Conservation (phyloP, 345 rosid genomes). For the Psidium friedrichsthalianum region DNA sequence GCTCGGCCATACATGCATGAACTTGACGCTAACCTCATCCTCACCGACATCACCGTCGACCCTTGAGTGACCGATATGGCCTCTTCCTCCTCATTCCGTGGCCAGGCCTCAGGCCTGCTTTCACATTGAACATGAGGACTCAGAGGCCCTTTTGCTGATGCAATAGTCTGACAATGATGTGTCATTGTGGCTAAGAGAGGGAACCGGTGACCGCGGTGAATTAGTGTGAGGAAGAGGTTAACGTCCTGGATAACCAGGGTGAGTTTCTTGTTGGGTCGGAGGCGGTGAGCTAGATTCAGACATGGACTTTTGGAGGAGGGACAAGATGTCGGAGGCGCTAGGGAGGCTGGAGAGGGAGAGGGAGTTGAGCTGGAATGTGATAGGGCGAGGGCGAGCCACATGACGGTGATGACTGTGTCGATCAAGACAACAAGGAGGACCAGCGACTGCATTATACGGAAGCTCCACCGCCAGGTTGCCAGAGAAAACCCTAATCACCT, state of each 20-base stretch:
- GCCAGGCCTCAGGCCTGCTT: background rate
- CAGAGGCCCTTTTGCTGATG: background rate
- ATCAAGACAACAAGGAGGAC: background rate
- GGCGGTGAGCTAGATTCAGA: background rate
- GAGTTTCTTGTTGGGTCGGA: background rate
- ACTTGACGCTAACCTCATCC: no score
- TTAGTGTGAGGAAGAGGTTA: background rate
- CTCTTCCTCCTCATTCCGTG: background rate
- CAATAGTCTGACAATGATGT: background rate
- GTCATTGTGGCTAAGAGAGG: background rate
- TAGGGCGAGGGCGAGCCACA: background rate
- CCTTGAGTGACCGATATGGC: background rate
- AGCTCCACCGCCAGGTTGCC: constrained; percentile 22
- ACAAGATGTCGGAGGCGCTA: background rate
- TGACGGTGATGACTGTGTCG: background rate
- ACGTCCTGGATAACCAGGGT: background rate
- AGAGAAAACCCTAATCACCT: constrained; percentile 36
- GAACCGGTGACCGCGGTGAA: background rate
- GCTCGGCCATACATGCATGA: no score
- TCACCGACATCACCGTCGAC: no score
- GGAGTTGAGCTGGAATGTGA: background rate
- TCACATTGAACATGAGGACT: background rate
- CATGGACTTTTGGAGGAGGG: background rate
- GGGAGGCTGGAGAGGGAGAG: background rate
- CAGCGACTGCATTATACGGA: background rate